These are phyloP conservation scores for Nadsonia fulvescens DNA, from an alignment of 805 yeast genomes.

Conservation along the genomic window DNA sequence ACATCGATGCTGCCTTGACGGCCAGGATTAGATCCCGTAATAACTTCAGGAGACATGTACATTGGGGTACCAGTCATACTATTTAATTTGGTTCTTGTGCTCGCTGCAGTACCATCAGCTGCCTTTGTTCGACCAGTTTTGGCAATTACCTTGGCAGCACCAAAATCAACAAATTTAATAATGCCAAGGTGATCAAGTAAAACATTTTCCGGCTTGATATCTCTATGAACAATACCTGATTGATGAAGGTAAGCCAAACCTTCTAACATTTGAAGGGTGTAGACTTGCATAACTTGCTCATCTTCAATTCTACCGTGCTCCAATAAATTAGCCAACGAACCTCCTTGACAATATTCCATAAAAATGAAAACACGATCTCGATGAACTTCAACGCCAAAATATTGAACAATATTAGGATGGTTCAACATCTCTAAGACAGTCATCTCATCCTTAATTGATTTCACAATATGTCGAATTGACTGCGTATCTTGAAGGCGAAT, in stretches of 20 bases:
- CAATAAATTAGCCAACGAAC: constrained; percentile 69
- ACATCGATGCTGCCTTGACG: constrained; percentile 60
- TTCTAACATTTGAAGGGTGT: constrained; percentile 81
- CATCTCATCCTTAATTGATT: constrained; percentile 90
- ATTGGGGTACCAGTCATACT: constrained; percentile 87
- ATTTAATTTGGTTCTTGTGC: constrained; percentile 19
- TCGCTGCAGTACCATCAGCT: constrained; percentile 8
- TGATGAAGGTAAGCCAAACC: constrained; percentile 90
- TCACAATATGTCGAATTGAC: constrained; percentile 66
- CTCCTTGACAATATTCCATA: constrained; percentile 96
- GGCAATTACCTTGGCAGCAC: constrained; percentile 76
- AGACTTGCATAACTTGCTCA: constrained; percentile 79
- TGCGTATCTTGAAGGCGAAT: constrained; percentile 79
- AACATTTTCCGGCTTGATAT: constrained; percentile 89
- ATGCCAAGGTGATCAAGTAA: constrained; percentile 81
- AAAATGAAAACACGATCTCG: constrained; percentile 86
- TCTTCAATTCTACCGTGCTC: constrained; percentile 92
- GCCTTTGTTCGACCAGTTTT: constrained; percentile 17
- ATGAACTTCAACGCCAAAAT: constrained; percentile 93
- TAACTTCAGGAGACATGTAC: constrained; percentile 98
- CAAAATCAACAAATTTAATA: constrained; percentile 90
- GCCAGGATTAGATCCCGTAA: constrained; percentile 53
- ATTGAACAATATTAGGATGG: constrained; percentile 93
- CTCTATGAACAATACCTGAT: constrained; percentile 90
- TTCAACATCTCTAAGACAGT: constrained; percentile 84